Conservation (phyloP, 2,329 filamentous ascomycete genomes). For the Penicillium sp. region DNA sequence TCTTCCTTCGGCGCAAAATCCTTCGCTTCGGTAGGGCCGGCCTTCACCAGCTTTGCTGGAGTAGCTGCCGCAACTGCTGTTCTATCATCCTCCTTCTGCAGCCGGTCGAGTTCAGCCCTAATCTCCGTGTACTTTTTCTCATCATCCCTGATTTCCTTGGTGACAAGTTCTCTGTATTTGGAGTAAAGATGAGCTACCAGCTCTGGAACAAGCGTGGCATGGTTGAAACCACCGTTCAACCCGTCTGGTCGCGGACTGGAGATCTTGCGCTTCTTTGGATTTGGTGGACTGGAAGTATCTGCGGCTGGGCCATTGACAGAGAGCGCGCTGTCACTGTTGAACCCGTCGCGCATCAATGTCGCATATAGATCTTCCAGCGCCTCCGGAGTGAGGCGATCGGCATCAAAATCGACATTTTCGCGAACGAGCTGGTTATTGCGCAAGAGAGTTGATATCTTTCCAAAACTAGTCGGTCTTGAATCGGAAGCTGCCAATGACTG, state of each 20-base stretch:
- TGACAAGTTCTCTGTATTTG: constrained; percentile 65
- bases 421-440: constrained; percentile 70
- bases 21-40: constrained; percentile 24
- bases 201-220: constrained; percentile 64
- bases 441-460: constrained; percentile 68
- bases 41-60: constrained; percentile 12
- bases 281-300: constrained; percentile 39
- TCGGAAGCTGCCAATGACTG: constrained; percentile 70
- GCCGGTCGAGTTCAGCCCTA: constrained; percentile 63
- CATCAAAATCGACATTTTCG: constrained; percentile 67
- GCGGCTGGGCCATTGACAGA: constrained; percentile 24
- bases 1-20: constrained; percentile 30
- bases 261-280: constrained; percentile 71
- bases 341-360: constrained; percentile 70
- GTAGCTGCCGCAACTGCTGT: constrained; percentile 26
- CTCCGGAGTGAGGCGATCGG: constrained; percentile 68
- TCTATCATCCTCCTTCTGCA: constrained; percentile 60
- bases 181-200: constrained; percentile 72
- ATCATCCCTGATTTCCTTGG: constrained; percentile 68
- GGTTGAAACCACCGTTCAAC: constrained; percentile 62
- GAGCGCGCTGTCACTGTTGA: constrained; percentile 44
- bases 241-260: constrained; percentile 61
- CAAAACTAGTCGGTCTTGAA: constrained; percentile 62
- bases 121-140: constrained; percentile 64
- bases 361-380: constrained; percentile 76